Conservation (phyloP, 225 moss, liverwort and hornwort species). For the Climacium dendroides region DNA sequence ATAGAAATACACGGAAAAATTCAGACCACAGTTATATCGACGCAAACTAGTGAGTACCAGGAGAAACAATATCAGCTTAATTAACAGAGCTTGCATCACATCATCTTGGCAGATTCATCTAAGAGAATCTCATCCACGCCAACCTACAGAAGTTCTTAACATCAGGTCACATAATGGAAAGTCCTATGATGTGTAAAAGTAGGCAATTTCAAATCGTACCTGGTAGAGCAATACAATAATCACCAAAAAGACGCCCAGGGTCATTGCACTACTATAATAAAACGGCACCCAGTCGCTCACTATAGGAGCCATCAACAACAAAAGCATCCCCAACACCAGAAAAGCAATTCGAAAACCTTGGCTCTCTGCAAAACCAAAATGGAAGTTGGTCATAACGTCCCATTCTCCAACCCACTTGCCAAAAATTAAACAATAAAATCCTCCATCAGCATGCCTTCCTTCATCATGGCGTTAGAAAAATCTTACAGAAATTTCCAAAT, state of each 20-base stretch:
- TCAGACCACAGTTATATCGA: not conserved
- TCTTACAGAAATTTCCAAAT: not conserved
- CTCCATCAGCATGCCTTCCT: not conserved
- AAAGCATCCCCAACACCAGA: slow-evolving; percentile 48
- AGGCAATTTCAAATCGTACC: slow-evolving; percentile 19
- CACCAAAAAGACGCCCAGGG: slow-evolving; percentile 75
- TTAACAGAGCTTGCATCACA: not conserved
- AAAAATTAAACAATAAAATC: not conserved
- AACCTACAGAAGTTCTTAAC: not conserved
- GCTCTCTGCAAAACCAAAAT: slow-evolving; percentile 41
- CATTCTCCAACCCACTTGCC: not conserved
- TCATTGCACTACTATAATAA: slow-evolving; percentile 96
- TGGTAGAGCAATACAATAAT: slow-evolving; percentile 82
- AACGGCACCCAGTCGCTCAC: slow-evolving; percentile 97
- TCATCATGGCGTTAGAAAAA: not conserved
- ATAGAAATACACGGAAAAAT: not conserved
- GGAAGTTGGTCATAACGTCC: not conserved
- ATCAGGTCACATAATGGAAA: not conserved
- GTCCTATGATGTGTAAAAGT: not conserved
- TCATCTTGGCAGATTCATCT: not conserved
- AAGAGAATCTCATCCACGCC: not conserved
- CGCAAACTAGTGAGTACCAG: not conserved
- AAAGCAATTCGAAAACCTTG: slow-evolving; percentile 64
- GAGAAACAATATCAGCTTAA: not conserved
- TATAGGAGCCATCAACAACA: slow-evolving; percentile 62